Conservation (phyloP, 2,329 filamentous ascomycete species). For the Alternaria burnsii region DNA sequence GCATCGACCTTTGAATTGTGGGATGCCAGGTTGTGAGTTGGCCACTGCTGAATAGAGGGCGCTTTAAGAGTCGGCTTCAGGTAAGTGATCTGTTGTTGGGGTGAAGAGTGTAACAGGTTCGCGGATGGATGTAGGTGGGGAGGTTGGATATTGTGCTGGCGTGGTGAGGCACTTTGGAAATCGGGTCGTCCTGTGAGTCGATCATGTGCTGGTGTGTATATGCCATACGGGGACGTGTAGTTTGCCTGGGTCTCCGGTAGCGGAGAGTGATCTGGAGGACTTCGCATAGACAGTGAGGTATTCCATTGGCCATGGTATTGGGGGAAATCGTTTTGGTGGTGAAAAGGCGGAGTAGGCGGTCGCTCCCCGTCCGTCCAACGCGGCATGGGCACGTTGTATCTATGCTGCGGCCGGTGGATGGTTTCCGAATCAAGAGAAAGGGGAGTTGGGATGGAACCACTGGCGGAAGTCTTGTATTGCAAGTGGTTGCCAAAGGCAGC, state of each 20-base stretch:
- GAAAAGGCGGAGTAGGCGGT: constrained; percentile 12
- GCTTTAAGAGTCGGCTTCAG: neutral
- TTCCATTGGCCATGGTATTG: constrained; percentile 1
- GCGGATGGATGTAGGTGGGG: neutral
- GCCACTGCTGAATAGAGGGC: constrained; percentile 27
- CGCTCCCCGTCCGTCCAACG: neutral
- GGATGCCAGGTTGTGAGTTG: constrained; percentile 15
- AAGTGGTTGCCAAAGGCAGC: neutral
- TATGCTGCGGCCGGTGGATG: neutral
- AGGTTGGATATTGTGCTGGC: neutral
- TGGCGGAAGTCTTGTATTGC: neutral
- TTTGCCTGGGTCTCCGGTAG: neutral
- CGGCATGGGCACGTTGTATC: neutral
- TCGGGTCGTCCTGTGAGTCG: neutral
- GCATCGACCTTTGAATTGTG: constrained; percentile 4
- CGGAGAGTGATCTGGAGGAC: neutral
- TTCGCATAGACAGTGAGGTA: neutral
- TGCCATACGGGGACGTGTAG: neutral
- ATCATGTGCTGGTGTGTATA: neutral
- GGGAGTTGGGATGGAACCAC: constrained; percentile 3
- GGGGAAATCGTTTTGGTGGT: neutral
- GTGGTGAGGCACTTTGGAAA: neutral
- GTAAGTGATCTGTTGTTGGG: neutral
- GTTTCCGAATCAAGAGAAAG: neutral
- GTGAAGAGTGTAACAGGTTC: neutral